phyloP scores from a whole-genome alignment of 1,284 basidiomycete genomes.

The Meira miltonrushii region DNA sequence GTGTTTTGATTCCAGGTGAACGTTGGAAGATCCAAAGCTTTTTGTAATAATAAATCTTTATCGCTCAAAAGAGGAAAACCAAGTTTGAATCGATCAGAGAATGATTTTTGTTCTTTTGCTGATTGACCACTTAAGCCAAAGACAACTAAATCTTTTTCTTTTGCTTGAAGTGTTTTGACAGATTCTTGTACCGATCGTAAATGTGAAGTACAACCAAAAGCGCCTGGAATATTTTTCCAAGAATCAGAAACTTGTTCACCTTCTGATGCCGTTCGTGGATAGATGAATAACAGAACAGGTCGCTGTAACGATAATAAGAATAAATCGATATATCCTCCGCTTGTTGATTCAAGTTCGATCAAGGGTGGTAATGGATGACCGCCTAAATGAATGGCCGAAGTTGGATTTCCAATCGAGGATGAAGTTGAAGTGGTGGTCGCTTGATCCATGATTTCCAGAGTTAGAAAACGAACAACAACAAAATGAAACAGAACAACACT shows the following conservation, averaged over 20 bases:
- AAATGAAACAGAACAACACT: no score
- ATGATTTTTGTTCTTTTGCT: slow-evolving; percentile 17
- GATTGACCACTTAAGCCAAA: slow-evolving; percentile 37
- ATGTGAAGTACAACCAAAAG: slow-evolving; percentile 25
- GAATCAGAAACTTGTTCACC: slow-evolving; percentile 12
- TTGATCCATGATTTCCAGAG: no score
- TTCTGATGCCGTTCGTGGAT: slow-evolving; percentile 18
- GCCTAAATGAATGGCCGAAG: slow-evolving; percentile 35
- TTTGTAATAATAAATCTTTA: slow-evolving; percentile 12
- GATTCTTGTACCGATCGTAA: slow-evolving; percentile 22
- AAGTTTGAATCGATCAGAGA: background rate
- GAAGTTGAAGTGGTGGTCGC: no score
- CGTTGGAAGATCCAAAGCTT: slow-evolving; percentile 29
- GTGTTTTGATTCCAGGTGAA: slow-evolving; percentile 19
- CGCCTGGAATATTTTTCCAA: slow-evolving; percentile 21
- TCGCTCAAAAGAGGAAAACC: slow-evolving; percentile 29
- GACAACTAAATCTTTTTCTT: slow-evolving; percentile 27
- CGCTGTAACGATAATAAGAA: slow-evolving; percentile 36
- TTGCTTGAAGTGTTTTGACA: slow-evolving; percentile 15
- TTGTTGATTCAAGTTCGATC: slow-evolving; percentile 31
- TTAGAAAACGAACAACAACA: no score
- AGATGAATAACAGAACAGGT: slow-evolving; percentile 42
- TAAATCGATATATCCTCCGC: slow-evolving; percentile 31
- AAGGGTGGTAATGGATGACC: slow-evolving; percentile 45
- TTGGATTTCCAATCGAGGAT: no score